A percentile compares a stretch with the other conserved stretches of the same genome.
Conservation (phyloP, 2,329 filamentous ascomycete genomes). For the Phoma herbarum region DNA sequence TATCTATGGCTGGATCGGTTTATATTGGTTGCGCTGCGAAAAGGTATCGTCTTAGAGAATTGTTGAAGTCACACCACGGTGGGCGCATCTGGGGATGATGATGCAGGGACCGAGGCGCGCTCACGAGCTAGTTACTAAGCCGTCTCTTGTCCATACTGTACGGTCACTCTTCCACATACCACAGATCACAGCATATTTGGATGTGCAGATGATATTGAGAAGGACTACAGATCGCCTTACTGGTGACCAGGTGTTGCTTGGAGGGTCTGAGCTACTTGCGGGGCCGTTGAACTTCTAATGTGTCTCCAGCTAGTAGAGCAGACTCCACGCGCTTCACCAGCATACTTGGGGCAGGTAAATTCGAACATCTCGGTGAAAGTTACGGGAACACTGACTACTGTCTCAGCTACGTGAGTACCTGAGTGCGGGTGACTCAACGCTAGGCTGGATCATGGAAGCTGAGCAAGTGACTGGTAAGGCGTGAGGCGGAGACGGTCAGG, state of each 20-base stretch:
- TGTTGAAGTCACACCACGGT: constrained; percentile 44
- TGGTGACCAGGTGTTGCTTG: background rate
- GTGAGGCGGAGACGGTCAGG: constrained; percentile 35
- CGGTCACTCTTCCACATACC: background rate
- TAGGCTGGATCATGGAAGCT: constrained; percentile 39
- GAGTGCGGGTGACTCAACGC: constrained; percentile 30
- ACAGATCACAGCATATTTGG: background rate
- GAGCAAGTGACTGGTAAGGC: constrained; percentile 40
- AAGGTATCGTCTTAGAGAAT: constrained; percentile 19
- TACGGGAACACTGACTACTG: background rate
- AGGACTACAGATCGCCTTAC: background rate
- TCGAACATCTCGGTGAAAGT: background rate
- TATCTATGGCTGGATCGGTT: constrained; percentile 1
- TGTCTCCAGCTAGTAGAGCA: background rate
- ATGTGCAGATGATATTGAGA: background rate
- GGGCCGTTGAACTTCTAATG: background rate
- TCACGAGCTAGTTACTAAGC: constrained; percentile 17
- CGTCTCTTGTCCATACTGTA: background rate
- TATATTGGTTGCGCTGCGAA: constrained; percentile 21
- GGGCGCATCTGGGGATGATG: background rate
- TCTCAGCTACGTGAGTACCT: constrained; percentile 9
- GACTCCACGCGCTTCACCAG: background rate
- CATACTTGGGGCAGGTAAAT: background rate
- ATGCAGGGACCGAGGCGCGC: constrained; percentile 12
- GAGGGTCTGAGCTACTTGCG: background rate